Evolutionary conservation across 768 basidiomycete genomes (phyloP).

Genomic region (Agaricus subrufescens): DNA sequence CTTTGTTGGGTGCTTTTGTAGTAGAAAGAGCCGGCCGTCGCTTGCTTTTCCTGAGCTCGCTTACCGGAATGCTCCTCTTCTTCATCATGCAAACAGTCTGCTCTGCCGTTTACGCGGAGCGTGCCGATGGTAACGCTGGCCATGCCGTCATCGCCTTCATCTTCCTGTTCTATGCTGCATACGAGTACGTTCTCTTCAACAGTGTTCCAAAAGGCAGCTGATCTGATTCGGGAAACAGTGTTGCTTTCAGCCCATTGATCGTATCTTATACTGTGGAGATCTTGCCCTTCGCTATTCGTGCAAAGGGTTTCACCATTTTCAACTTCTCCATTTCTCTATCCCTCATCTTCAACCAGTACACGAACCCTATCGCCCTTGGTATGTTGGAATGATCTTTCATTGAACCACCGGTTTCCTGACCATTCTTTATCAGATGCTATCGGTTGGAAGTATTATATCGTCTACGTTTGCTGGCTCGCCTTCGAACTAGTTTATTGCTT

Average conservation of each 20-base stretch:
- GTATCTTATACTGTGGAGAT: slow-evolving; percentile 89
- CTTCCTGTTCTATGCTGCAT: slow-evolving; percentile 76
- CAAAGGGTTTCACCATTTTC: slow-evolving; percentile 83
- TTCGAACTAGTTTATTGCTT: slow-evolving; percentile 63
- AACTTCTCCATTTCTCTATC: slow-evolving; percentile 73
- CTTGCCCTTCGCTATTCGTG: slow-evolving; percentile 75
- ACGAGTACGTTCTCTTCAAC: slow-evolving; percentile 49
- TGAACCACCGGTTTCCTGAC: slow-evolving; percentile 2
- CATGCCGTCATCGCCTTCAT: slow-evolving; percentile 80
- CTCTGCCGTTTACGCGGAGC: slow-evolving; percentile 50
- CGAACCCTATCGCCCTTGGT: slow-evolving; percentile 75
- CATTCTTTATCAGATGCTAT: slow-evolving; percentile 28
- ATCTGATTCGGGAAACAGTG: slow-evolving; percentile 23
- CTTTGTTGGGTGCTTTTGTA: slow-evolving; percentile 24
- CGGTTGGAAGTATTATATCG: slow-evolving; percentile 77
- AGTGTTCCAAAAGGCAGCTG: not conserved
- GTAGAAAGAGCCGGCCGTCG: slow-evolving; percentile 69
- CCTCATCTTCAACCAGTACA: slow-evolving; percentile 87
- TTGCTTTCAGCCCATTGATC: slow-evolving; percentile 84
- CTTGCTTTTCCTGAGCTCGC: slow-evolving; percentile 62
- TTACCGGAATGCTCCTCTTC: slow-evolving; percentile 55
- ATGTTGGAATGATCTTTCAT: slow-evolving; percentile 5
- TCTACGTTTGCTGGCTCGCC: slow-evolving; percentile 68
- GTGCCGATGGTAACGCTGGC: slow-evolving; percentile 37
- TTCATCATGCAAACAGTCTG: slow-evolving; percentile 67